Evolutionary conservation across 371 early-diverging fungal genomes (phyloP), one percentile per base, ranked within the genome.

Genomic region (Conidiobolus incongruus): DNA sequence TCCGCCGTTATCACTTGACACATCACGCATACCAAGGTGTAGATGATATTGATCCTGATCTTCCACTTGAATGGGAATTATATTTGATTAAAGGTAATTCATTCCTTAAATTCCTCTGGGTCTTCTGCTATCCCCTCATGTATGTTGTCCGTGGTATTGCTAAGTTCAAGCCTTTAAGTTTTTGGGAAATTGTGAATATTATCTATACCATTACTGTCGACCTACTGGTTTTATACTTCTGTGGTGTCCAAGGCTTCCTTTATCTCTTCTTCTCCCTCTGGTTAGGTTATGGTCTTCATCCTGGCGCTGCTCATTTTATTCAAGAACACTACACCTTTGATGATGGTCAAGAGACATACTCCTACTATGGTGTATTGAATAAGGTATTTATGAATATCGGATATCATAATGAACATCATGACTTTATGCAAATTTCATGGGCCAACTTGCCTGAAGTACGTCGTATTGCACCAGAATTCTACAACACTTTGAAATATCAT

Each of bases 381-480:
- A 44, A 62, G 33, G 66, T 79, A 29, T 81, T 71, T 50, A 69
- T 83, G 65, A 84, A 83, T 62, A 82, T 88, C 47, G 85, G 85
- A 20, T 88, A 86, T 58, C 95, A 96, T 63, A 93, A 89, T 59
- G 95, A 96, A 66, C 95, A 96, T 66, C 94, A 94, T 63, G 97
- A 96, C 61, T 93, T 53, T 38, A 38, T 21, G 13, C 52, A 77
- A 69, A 65, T 88, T 42, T 86, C 97, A 15, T 89, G 95, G 87
- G 73, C 85, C 22, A 71, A 73, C 37, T 68, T 96, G 11, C 95
- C 93, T 15, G 55, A 64, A 33, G 59, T 94, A 45, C 74, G 77
- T 32, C 52, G 66, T 13, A 62, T 80, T 30, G 97, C 95, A 1
- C 68, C 75, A 37, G 93, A 93, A 53, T 93, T 76, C 59, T 96